Evolutionary conservation across 352 stramenopile genomes (phyloP), one percentile per base, ranked within the genome.

Genomic region (Globisporangium emineosum): DNA sequence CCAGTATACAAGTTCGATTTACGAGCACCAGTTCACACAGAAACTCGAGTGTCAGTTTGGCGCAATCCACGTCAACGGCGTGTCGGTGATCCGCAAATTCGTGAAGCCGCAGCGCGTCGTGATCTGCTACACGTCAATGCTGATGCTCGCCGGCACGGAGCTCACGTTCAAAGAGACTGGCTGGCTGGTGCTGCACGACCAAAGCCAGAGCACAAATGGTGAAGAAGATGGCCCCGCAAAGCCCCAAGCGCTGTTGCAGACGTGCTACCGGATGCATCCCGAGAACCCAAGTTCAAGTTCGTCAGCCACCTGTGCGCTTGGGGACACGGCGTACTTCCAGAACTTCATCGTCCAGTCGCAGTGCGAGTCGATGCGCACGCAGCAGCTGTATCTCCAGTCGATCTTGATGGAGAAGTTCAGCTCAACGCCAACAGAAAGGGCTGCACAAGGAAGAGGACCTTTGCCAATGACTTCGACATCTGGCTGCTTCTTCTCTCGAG

Each of bases 11-110:
- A 17, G 32, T 25, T 4, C 29, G 21, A 7, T 12, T 25, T 35
- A 35, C 49, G n/a, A 65, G 37, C 50, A 47, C 19, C 37, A 19
- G 17, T 60, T 47, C 51, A 49, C n/a, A 1, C 13, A 30, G 6
- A 21, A 17, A 0, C 12, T 66, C 1, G 52, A 60, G 15, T 66
- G 60, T 9, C 37, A 66, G 27, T 54, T 57, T 25, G 60, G 60
- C 4, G 9, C 40, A 10, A 40, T 66, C 23, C 10, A 23, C 2
- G 6, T 66, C 37, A 33, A 52, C 6, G 32, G 27, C 12, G 30
- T 63, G 8, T 27, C 25, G 30, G 23, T 55, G 7, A 19, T 40
- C 1, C 47, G 43, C 49, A 58, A 57, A 49, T 68, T 63, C 15
- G 55, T 45, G 17, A 49, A 63, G 13, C 54, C 32, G 9, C 3